Percentiles rank a stretch among this genome's conserved stretches.
These are phyloP conservation scores for Colletotrichum godetiae DNA, from an alignment of 2,329 filamentous ascomycete genomes.

Conservation along the genomic window DNA sequence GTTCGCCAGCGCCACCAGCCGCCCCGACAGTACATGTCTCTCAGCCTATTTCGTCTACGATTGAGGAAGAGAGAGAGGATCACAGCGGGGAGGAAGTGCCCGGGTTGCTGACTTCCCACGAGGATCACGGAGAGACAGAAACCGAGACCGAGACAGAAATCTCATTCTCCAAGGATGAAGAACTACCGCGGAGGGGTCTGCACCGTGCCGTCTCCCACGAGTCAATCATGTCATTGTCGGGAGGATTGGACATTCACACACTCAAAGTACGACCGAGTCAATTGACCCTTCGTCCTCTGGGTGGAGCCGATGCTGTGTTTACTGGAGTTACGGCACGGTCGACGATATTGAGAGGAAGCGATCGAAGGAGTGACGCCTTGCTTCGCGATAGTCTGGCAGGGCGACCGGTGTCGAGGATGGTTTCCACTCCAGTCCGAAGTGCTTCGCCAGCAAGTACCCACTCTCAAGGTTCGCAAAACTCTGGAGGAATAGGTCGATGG, in stretches of 20 bases:
- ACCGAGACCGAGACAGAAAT: slow-evolving; percentile 47
- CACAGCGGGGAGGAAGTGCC: slow-evolving; percentile 49
- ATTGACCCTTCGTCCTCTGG: slow-evolving; percentile 68
- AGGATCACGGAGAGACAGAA: slow-evolving; percentile 48
- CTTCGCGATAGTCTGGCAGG: slow-evolving; percentile 67
- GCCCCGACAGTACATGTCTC: slow-evolving; percentile 40
- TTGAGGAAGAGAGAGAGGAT: slow-evolving; percentile 39
- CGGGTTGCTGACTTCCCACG: slow-evolving; percentile 42
- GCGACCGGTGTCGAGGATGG: slow-evolving; percentile 47
- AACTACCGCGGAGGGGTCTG: slow-evolving; percentile 57
- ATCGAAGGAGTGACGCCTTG: slow-evolving; percentile 63
- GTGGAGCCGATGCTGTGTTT: slow-evolving; percentile 65
- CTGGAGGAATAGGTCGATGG: slow-evolving; percentile 53
- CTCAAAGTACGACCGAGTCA: slow-evolving; percentile 81
- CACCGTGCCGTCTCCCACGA: slow-evolving; percentile 83
- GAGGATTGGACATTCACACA: slow-evolving; percentile 91
- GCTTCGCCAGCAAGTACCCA: slow-evolving; percentile 43
- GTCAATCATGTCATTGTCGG: slow-evolving; percentile 86
- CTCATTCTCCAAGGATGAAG: slow-evolving; percentile 47
- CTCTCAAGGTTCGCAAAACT: slow-evolving; percentile 38
- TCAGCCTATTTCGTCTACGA: slow-evolving; percentile 23
- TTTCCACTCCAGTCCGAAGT: slow-evolving; percentile 44
- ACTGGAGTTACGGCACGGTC: slow-evolving; percentile 70
- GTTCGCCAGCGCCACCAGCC: slow-evolving; percentile 30
- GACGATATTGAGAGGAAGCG: slow-evolving; percentile 60